Evolutionary conservation across 164 flowering plant species (phyloP), one percentile per base, ranked within the genome.

Genomic region (Chloranthus sessilifolius): DNA sequence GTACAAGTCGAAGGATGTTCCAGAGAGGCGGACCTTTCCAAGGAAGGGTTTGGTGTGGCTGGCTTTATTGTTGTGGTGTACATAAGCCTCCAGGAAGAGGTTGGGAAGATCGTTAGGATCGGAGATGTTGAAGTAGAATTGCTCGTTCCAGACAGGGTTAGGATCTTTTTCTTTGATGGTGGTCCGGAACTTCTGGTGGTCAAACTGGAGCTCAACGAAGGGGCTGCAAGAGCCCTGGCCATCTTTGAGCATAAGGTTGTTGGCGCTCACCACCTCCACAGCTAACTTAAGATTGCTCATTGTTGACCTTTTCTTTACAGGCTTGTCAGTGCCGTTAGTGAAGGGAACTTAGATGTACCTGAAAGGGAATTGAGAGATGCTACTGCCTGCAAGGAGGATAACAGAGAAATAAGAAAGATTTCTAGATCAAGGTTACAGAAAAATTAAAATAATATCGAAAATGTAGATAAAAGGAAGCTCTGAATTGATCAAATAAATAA

Each of bases 81-180:
- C 63, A 51, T 63, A 67, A 11, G 77, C 95, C 3, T 90, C 95
- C 20, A 90, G 86, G 43, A 63, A 43, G 31, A 79, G 85, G 36
- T 66, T 55, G 26, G 65, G 80, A 47, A 90, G 82, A 59, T 65
- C 68, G 37, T 76, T 50, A 5, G 89, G 88, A 25, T 87, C 85
- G 33, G 89, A 73, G 29, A 90, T 75, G 61, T 84, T 84, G 83
- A 90, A 87, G 73, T 72, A 82, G 55, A 87, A 87, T 64, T 72
- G 74, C 67, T 90, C 98, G 27, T 90, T 75, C 98, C 98, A 90
- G 26, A 82, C 83, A 15, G 98, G 98, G 53, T 75, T 81, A 17
- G 87, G 89, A 70, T 90, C 91, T 56, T 78, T 85, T 12, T 90
- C 95, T 65, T 90, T 87, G 64, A 74, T 43, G 4, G 88, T 84